Base-by-base conservation (phyloP, 208 protist species). In the Entamoeba histolytica region DNA sequence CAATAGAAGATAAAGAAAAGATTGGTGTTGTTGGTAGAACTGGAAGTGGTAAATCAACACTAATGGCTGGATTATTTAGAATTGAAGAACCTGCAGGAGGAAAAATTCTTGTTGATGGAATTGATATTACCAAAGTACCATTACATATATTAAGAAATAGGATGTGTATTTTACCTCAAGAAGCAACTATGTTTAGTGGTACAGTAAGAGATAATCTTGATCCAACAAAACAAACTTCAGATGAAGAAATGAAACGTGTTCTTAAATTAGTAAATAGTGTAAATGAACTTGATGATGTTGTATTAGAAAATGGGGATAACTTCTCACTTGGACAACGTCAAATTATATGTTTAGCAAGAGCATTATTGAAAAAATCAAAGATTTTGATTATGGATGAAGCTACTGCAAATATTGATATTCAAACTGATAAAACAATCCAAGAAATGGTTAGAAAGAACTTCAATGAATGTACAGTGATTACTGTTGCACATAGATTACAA, bases 11-110 rank as follows among this genome's bases (percentile, higher is more conserved):
- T 14, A 93, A 92, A 0, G 94, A 96, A 49, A 96, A 96, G 57
- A 50, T 96, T 78, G 95, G 95, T 15, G 91, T 96, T 35, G 95
- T 96, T 14, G 95, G 95, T 5, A 95, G 95, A 49, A 96, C 95
- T n/a, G 95, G 95, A 17, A 91, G 94, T 31, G 95, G 95, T 15
- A 96, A 96, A 91, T 95, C 95, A 2, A 93, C 93, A 7, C 7
- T 96, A 4, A 69, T 94, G 1, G 19, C 73, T 12, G 92, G 44
- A 1, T 92, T 96, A 8, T 95, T 96, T 39, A 92, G 95, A 49
- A 49, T 96, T 19, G 23, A 39, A 57, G 93, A 96, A 31, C 5
- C 92, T 31, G 69, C 49, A n/a, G 14, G 4, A 15, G 94, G 94
- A 28, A 47, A 39, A 5, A 92, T 96, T 49, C 23, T n/a, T 4